These are phyloP conservation scores for Phytophthora pinifolia DNA, from an alignment of 352 stramenopile species.

Conservation along the genomic window DNA sequence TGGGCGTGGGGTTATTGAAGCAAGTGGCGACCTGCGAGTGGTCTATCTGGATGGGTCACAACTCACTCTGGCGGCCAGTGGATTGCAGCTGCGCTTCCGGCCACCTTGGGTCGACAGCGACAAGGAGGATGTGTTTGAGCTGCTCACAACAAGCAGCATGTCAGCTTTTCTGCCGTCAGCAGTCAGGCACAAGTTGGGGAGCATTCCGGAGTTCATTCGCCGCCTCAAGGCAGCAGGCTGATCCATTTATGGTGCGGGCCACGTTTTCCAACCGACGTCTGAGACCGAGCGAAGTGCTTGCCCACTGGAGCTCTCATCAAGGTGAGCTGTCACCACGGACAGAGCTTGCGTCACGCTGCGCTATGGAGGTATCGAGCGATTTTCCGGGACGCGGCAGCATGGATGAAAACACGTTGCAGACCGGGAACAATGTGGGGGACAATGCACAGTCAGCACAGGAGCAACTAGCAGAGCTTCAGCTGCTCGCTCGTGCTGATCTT, in stretches of 20 bases:
- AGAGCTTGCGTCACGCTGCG: not conserved
- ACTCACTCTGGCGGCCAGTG: conserved; percentile 46
- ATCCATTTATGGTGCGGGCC: conserved; percentile 24
- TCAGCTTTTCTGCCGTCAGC: conserved; percentile 41
- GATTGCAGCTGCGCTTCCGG: conserved; percentile 43
- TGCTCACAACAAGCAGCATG: conserved; percentile 33
- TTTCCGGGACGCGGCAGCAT: conserved; percentile 11
- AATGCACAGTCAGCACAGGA: conserved; percentile 16
- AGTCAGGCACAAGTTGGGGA: conserved; percentile 51
- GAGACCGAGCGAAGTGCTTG: conserved; percentile 2
- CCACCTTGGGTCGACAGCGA: conserved; percentile 20
- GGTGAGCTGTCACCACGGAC: not conserved
- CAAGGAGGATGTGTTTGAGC: conserved; percentile 39
- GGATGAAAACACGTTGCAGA: conserved; percentile 7
- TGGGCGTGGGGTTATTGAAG: conserved; percentile 41
- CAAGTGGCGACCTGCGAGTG: conserved; percentile 41
- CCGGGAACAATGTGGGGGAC: conserved; percentile 16
- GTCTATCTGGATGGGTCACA: conserved; percentile 46
- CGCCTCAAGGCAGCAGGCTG: conserved; percentile 30
- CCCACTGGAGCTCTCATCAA: not conserved
- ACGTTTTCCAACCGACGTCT: conserved; percentile 22
- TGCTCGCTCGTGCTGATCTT: conserved; percentile 44
- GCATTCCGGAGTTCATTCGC: conserved; percentile 55
- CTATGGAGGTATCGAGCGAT: conserved; percentile 16
- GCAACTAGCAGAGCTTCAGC: conserved; percentile 46